Conservation (phyloP, 345 rosid genomes). For the Eucalyptus regnans region DNA sequence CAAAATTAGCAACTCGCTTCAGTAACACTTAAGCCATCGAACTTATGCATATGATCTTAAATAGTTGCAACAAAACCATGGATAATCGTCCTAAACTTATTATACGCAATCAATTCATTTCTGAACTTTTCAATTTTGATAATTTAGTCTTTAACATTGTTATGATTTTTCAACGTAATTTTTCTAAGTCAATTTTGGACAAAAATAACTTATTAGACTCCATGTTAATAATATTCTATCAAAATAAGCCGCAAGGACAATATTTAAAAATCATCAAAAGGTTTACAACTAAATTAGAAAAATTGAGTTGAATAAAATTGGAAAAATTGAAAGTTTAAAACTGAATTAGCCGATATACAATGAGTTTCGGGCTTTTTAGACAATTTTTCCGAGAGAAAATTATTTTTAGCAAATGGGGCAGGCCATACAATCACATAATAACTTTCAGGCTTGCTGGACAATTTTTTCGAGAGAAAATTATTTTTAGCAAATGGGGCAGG, state of each 20-base stretch:
- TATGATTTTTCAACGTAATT: neutral
- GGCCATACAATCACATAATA: neutral
- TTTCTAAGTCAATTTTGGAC: neutral
- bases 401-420: neutral
- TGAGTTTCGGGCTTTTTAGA: neutral
- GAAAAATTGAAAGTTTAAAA: neutral
- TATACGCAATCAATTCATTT: neutral
- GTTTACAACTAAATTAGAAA: no score
- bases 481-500: neutral
- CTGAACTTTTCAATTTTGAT: neutral
- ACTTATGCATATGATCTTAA: neutral
- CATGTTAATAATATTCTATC: neutral
- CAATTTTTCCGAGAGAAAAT: rapidly evolving
- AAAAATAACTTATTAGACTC: neutral
- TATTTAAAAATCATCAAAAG: neutral
- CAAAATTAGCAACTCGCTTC: neutral
- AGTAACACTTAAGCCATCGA: neutral
- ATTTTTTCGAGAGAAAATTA: rapidly evolving
- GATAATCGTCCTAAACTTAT: neutral
- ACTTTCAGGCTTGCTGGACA: neutral
- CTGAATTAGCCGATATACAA: neutral
- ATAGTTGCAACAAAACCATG: neutral
- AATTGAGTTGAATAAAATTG: neutral
- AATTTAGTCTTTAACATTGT: neutral
- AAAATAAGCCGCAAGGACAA: neutral